phyloP scores from a whole-genome alignment of 2,329 filamentous ascomycete genomes.

The Epichloe elymi region DNA sequence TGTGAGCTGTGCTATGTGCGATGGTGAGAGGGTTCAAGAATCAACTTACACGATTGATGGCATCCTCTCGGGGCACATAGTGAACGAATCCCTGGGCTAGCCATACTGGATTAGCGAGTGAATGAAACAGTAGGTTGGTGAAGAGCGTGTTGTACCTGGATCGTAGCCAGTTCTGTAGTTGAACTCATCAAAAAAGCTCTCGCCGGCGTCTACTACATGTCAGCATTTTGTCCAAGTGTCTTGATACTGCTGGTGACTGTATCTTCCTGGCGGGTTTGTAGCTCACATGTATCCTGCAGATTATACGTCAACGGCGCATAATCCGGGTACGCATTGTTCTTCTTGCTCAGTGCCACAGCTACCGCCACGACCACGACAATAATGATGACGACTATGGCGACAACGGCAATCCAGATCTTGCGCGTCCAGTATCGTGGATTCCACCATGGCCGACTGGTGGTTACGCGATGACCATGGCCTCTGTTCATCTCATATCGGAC shows the following conservation, averaged over 20 bases:
- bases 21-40: background rate
- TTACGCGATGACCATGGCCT: slow-evolving; percentile 11
- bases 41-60: slow-evolving; percentile 26
- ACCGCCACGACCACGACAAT: slow-evolving; percentile 35
- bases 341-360: slow-evolving; percentile 25
- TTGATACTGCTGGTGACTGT: background rate
- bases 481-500: slow-evolving; percentile 11
- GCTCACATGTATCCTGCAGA: slow-evolving; percentile 36
- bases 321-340: slow-evolving; percentile 30
- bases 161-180: slow-evolving; percentile 39
- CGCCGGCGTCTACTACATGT: slow-evolving; percentile 28
- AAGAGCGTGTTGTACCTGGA: slow-evolving; percentile 23
- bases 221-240: background rate
- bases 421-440: slow-evolving; percentile 40
- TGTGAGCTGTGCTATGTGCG: background rate
- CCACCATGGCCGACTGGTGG: slow-evolving; percentile 24
- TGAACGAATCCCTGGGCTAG: slow-evolving; percentile 37
- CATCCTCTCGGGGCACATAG: slow-evolving; percentile 33
- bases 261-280: background rate
- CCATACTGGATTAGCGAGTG: background rate
- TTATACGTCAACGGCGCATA: slow-evolving; percentile 34
- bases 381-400: slow-evolving; percentile 28
- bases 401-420: slow-evolving; percentile 32
- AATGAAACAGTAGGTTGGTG: background rate
- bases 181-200: slow-evolving; percentile 43